Conservation (phyloP, 2,329 filamentous ascomycete genomes). For the Diatrype stigma region DNA sequence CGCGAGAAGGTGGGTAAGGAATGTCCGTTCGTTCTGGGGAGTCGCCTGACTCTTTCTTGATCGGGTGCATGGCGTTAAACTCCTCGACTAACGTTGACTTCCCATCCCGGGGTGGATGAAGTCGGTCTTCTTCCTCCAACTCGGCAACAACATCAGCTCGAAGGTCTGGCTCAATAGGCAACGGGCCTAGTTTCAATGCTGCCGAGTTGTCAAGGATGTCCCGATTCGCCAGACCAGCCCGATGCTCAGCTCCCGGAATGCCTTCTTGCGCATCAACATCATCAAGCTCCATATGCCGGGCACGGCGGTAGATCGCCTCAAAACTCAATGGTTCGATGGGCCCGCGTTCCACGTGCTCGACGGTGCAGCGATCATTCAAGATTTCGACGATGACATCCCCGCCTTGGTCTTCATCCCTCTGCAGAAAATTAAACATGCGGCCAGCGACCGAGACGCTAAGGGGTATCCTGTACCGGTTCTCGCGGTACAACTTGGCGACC, state of each 20-base stretch:
- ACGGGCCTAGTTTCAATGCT: slow-evolving; percentile 69
- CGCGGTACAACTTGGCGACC: slow-evolving; percentile 74
- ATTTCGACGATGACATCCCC: slow-evolving; percentile 75
- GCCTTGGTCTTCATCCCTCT: slow-evolving; percentile 78
- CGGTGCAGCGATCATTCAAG: slow-evolving; percentile 56
- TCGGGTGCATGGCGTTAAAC: slow-evolving; percentile 72
- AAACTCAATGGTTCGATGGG: slow-evolving; percentile 62
- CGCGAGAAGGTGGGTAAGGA: slow-evolving; percentile 81
- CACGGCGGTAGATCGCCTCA: slow-evolving; percentile 56
- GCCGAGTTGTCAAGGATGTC: slow-evolving; percentile 54
- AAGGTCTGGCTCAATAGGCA: slow-evolving; percentile 79
- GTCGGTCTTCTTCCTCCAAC: slow-evolving; percentile 78
- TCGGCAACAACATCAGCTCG: slow-evolving; percentile 84
- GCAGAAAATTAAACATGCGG: slow-evolving; percentile 81
- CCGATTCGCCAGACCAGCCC: slow-evolving; percentile 58
- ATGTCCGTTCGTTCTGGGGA: slow-evolving; percentile 73
- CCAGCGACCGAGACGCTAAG: slow-evolving; percentile 82
- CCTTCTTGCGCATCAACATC: slow-evolving; percentile 61
- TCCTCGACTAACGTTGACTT: slow-evolving; percentile 75
- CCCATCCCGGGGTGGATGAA: slow-evolving; percentile 67
- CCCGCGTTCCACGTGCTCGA: slow-evolving; percentile 56
- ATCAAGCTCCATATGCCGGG: slow-evolving; percentile 58
- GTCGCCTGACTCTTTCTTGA: slow-evolving; percentile 88
- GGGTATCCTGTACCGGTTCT: slow-evolving; percentile 84
- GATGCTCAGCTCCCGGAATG: slow-evolving; percentile 51